phyloP scores from a whole-genome alignment of 768 basidiomycete species.

The Mycena alexandri region DNA sequence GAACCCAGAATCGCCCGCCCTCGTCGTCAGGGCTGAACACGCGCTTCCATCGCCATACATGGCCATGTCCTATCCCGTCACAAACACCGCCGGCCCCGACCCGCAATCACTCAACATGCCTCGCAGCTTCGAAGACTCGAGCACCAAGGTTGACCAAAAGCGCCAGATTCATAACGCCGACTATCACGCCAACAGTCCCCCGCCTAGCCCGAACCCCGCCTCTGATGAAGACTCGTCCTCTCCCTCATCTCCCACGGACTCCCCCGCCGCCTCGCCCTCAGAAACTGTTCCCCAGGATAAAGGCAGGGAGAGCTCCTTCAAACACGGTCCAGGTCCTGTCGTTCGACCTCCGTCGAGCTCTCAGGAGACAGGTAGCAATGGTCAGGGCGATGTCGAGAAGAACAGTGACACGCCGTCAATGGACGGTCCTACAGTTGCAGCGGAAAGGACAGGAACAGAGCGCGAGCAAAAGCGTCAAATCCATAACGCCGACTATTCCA shows the following conservation, averaged over 20 bases:
- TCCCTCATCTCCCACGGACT: background rate
- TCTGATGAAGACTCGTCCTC: conserved; percentile 6
- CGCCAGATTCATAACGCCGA: conserved; percentile 38
- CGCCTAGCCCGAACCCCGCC: conserved; percentile 17
- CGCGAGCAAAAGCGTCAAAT: conserved; percentile 26
- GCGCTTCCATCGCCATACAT: background rate
- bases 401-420: too few species aligned
- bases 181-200: conserved; percentile 27
- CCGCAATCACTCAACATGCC: conserved; percentile 1
- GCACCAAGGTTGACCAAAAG: background rate
- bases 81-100: conserved; percentile 18
- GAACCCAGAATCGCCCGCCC: conserved; percentile 14
- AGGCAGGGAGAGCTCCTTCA: too few species aligned
- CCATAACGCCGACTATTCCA: conserved; percentile 37
- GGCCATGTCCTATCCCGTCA: conserved; percentile 2
- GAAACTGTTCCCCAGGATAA: background rate
- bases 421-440: too few species aligned
- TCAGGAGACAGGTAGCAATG: too few species aligned
- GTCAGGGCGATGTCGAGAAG: too few species aligned
- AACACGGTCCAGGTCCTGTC: too few species aligned
- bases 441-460: too few species aligned
- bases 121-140: conserved; percentile 3
- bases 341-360: too few species aligned
- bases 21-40: background rate
- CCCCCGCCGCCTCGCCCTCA: background rate